Percentiles rank a stretch among this genome's conserved stretches.
Evolutionary conservation across 805 yeast genomes (phyloP).

Genomic region (Sugiyamaella americana): DNA sequence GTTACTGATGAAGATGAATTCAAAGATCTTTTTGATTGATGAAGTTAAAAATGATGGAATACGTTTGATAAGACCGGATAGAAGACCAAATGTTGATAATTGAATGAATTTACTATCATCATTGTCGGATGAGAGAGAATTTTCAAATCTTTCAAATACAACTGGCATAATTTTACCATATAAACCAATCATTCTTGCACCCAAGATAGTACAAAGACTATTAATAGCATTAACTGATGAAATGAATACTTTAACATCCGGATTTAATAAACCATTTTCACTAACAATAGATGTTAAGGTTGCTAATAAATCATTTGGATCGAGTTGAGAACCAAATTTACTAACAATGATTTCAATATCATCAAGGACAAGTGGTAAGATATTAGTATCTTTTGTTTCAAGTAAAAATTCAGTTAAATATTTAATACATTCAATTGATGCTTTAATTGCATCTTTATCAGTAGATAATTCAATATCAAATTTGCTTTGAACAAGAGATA

Average conservation of each 20-base stretch:
- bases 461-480: constrained; percentile 61
- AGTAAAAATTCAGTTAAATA: constrained; percentile 16
- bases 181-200: constrained; percentile 78
- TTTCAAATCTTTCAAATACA: constrained; percentile 53
- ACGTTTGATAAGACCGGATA: constrained; percentile 69
- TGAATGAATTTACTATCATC: constrained; percentile 46
- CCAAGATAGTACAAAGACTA: constrained; percentile 63
- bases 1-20: constrained; percentile 37
- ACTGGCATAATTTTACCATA: constrained; percentile 83
- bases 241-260: constrained; percentile 56
- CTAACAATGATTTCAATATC: constrained; percentile 56
- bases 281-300: constrained; percentile 48
- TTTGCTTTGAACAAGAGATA: constrained; percentile 57
- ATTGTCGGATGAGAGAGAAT: constrained; percentile 24
- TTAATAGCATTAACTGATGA: constrained; percentile 70
- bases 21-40: constrained; percentile 56
- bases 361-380: constrained; percentile 66
- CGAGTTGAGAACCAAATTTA: constrained; percentile 51
- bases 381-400: constrained; percentile 31
- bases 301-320: constrained; percentile 37
- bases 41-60: constrained; percentile 81
- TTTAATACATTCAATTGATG: constrained; percentile 37
- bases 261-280: constrained; percentile 47
- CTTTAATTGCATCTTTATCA: constrained; percentile 43
- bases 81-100: constrained; percentile 61